Percentiles rank a stretch among this genome's conserved stretches.
Conservation (phyloP, 495 filamentous ascomycete genomes). For the Penicillium bovifimosum region DNA sequence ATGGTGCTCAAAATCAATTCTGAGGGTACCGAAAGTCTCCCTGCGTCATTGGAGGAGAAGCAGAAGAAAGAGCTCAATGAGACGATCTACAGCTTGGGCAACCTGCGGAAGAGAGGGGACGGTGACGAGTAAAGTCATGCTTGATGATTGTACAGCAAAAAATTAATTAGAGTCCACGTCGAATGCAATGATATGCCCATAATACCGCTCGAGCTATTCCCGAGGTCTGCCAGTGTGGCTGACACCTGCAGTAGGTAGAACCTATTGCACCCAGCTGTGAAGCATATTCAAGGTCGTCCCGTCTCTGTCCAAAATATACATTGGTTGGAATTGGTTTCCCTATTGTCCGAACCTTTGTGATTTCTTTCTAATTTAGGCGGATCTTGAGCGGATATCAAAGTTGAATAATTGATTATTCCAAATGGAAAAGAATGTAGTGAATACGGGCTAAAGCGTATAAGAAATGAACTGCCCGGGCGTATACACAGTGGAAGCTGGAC, state of each 20-base stretch:
- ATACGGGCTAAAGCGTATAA: background rate
- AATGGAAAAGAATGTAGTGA: background rate
- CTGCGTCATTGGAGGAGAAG: conserved; percentile 30
- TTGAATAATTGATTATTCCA: background rate
- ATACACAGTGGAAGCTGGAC: background rate
- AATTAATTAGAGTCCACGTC: conserved; percentile 3
- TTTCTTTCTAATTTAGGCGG: too few relatives aligned
- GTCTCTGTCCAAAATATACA: too few relatives aligned
- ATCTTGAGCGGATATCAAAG: background rate
- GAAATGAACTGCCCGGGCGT: background rate
- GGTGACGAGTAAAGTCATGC: conserved; percentile 19
- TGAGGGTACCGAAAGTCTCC: conserved; percentile 30
- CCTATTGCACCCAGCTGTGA: too few relatives aligned
- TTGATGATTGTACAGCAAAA: conserved; percentile 11
- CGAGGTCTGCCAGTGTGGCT: too few relatives aligned
- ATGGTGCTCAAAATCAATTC: conserved; percentile 26
- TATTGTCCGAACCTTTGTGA: too few relatives aligned
- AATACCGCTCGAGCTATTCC: too few relatives aligned
- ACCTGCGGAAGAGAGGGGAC: conserved; percentile 60
- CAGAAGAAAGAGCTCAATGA: conserved; percentile 34
- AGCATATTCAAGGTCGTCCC: too few relatives aligned
- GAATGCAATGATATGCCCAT: too few relatives aligned
- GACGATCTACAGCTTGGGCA: conserved; percentile 64
- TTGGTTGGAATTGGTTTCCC: too few relatives aligned
- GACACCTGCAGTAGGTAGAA: too few relatives aligned